Base-by-base conservation (phyloP, 768 basidiomycete genomes). In the Phylloporus scabripes region DNA sequence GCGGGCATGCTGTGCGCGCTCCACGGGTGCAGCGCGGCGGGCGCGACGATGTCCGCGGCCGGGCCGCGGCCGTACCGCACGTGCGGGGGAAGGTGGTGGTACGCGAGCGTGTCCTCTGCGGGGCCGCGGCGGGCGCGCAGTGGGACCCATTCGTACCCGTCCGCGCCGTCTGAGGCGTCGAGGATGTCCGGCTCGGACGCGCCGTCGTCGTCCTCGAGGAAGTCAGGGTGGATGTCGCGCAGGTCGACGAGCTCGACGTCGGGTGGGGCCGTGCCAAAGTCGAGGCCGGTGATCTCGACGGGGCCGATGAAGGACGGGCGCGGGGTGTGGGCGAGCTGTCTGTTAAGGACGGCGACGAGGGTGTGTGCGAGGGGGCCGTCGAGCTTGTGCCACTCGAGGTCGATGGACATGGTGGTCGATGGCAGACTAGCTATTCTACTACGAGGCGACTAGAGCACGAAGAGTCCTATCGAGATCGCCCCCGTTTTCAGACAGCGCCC, bases 261-360 rank as follows among this genome's bases (percentile, higher is more conserved):
- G 4, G 96, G 96, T 3, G 83, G 64, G 17, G 73, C 72, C 0
- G 84, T 80, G 28, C 96, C 96, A 68, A 99, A 94, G 50, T 92
- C 88, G 47, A 98, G 78, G 4, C 84, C 82, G 1, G 83, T 85
- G 48, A 98, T 82, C 51, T 85, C 79, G 50, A 98, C 81, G 12
- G 94, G 92, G 2, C 96, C 96, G 32, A 99, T 88, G 67, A 94
- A 98, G 9, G 92, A 92, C 0, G 95, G 96, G n/a, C 90, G 72
- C 28, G 80, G 69, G 3, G 84, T 80, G 42, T 70, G 76, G 6
- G 76, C 62, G 20, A 99, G 84, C 49, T 91, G 87, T 50, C 73
- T 72, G 71, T 96, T 93, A 60, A 99, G 83, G 41, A 85, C 61
- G 33, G 80, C 75, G 49, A 93, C 78, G 50, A 94, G 76, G 26